A percentile compares a stretch with the other conserved stretches of the same genome.
Evolutionary conservation across 2,329 filamentous ascomycete species (phyloP).

Genomic region (Ceratocystis harringtonii): DNA sequence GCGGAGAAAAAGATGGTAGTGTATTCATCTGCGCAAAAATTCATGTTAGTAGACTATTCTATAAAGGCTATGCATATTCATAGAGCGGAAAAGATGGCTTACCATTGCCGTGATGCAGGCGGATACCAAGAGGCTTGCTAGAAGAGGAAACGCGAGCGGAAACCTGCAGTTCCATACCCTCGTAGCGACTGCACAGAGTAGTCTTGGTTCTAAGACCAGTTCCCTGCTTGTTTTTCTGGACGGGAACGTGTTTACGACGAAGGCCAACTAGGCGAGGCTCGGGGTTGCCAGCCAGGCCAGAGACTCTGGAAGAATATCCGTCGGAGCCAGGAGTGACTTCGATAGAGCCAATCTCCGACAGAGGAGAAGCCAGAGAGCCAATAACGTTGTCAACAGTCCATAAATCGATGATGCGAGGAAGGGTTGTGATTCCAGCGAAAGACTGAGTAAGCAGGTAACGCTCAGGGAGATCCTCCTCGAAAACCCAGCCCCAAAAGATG

Average conservation of each 20-base stretch:
- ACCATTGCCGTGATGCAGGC: constrained; percentile 15
- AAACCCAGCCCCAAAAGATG: constrained; percentile 9
- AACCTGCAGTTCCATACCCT: constrained; percentile 11
- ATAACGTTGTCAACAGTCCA: constrained; percentile 14
- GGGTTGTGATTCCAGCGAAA: constrained; percentile 10
- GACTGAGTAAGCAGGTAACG: constrained; percentile 11
- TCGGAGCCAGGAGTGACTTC: constrained; percentile 8
- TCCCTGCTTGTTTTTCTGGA: constrained; percentile 15
- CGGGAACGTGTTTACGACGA: constrained; percentile 10
- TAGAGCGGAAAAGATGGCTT: background rate
- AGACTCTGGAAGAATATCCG: constrained; percentile 3
- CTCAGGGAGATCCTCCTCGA: constrained; percentile 13
- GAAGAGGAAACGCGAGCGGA: constrained; percentile 4
- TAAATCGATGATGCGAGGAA: constrained; percentile 12
- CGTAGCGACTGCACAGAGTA: constrained; percentile 9
- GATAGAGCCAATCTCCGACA: constrained; percentile 10
- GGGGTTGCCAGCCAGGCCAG: constrained; percentile 9
- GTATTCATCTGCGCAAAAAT: constrained; percentile 9
- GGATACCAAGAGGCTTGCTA: constrained; percentile 11
- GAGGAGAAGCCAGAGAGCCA: constrained; percentile 5
- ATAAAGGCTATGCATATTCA: too few species aligned
- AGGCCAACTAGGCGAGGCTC: constrained; percentile 8
- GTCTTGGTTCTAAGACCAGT: constrained; percentile 10
- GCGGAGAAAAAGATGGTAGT: constrained; percentile 19
- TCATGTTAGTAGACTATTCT: background rate